These are phyloP conservation scores for Periconia digitata DNA, from an alignment of 2,329 filamentous ascomycete genomes.

Conservation along the genomic window DNA sequence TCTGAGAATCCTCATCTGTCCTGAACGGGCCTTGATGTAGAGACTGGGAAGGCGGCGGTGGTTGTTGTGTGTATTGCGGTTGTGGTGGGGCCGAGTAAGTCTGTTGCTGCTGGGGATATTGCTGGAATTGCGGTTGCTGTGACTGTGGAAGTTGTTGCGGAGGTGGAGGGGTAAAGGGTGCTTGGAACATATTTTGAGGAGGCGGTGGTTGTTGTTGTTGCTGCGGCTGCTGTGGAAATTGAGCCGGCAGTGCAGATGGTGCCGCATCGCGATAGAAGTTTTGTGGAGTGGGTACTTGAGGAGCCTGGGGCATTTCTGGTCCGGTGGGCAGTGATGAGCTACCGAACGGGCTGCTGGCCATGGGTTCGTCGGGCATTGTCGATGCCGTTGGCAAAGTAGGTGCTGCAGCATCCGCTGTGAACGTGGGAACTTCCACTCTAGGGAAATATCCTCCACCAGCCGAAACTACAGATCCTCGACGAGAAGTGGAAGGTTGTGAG, in stretches of 20 bases:
- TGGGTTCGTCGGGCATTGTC: conserved; percentile 31
- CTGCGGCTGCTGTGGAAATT: conserved; percentile 26
- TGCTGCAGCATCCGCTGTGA: conserved; percentile 41
- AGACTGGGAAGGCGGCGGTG: conserved; percentile 9
- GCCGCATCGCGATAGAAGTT: conserved; percentile 40
- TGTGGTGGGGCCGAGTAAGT: conserved; percentile 7
- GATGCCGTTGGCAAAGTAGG: conserved; percentile 41
- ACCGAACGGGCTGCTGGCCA: conserved; percentile 25
- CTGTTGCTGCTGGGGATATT: conserved; percentile 12
- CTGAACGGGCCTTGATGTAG: conserved; percentile 48
- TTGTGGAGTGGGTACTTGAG: conserved; percentile 24
- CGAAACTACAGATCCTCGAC: conserved; percentile 49
- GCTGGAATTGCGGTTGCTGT: conserved; percentile 14
- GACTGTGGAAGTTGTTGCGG: conserved; percentile 14
- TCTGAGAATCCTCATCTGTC: conserved; percentile 70
- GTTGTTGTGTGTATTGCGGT: conserved; percentile 9
- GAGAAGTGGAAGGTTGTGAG: conserved; percentile 46
- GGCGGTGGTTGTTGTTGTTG: conserved; percentile 20
- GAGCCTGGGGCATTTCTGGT: conserved; percentile 23
- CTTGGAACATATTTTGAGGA: conserved; percentile 25
- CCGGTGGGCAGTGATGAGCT: conserved; percentile 20
- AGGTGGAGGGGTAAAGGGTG: conserved; percentile 12
- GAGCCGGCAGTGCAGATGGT: conserved; percentile 39
- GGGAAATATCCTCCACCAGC: conserved; percentile 62
- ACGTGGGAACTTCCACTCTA: conserved; percentile 48